phyloP scores from a whole-genome alignment of 495 filamentous ascomycete genomes.

The Podospora bellae-mahoneyi region DNA sequence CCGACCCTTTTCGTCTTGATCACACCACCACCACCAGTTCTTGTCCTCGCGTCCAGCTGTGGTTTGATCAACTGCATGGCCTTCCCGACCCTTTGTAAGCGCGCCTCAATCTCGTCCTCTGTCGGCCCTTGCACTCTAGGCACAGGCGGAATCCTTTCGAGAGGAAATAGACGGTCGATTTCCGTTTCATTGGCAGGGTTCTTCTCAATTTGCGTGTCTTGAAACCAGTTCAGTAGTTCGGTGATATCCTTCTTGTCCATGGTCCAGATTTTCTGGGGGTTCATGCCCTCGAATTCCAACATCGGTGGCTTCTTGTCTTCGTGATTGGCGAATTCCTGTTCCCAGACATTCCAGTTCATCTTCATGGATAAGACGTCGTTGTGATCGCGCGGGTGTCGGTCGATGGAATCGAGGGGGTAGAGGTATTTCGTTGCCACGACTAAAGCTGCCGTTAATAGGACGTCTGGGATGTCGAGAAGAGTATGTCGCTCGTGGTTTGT shows the following conservation, averaged over 20 bases:
- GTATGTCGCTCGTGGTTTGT: slow-evolving; percentile 15
- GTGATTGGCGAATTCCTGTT: slow-evolving; percentile 45
- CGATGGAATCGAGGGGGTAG: slow-evolving; percentile 67
- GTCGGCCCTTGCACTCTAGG: slow-evolving; percentile 28
- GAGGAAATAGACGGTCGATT: slow-evolving; percentile 48
- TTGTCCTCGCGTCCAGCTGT: not conserved
- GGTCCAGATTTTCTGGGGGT: slow-evolving; percentile 62
- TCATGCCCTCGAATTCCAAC: slow-evolving; percentile 44
- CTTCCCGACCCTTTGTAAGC: slow-evolving; percentile 21
- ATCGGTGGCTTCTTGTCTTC: slow-evolving; percentile 22
- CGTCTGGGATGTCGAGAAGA: slow-evolving; percentile 61
- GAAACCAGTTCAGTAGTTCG: slow-evolving; percentile 86
- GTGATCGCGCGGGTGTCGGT: slow-evolving; percentile 52
- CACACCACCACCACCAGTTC: not conserved
- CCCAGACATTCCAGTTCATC: slow-evolving; percentile 75
- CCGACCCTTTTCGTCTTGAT: slow-evolving; percentile 22
- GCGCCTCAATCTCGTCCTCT: slow-evolving; percentile 31
- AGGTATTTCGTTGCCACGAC: slow-evolving; percentile 74
- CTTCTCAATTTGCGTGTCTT: slow-evolving; percentile 62
- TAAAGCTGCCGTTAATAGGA: slow-evolving; percentile 65
- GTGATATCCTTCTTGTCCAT: slow-evolving; percentile 70
- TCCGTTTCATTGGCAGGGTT: slow-evolving; percentile 43
- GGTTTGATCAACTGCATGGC: slow-evolving; percentile 21
- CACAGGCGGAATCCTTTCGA: slow-evolving; percentile 22
- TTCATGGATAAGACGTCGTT: slow-evolving; percentile 59